Conservation (phyloP, 2,329 filamentous ascomycete genomes). For the Trichoderma aggressivum region DNA sequence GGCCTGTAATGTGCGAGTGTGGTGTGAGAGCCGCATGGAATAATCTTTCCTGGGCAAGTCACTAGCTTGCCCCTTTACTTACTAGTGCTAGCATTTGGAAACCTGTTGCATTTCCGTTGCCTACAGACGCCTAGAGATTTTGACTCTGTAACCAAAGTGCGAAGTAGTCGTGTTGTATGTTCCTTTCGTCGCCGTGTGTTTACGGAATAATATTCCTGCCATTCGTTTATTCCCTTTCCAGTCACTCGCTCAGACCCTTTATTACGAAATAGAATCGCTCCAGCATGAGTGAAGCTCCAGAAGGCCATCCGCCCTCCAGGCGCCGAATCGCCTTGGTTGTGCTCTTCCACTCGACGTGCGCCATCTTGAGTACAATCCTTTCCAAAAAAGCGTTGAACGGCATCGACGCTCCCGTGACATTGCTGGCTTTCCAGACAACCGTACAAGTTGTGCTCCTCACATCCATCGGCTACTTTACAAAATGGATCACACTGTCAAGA, state of each 20-base stretch:
- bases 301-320: not conserved
- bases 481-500: constrained; percentile 10
- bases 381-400: constrained; percentile 10
- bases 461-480: constrained; percentile 9
- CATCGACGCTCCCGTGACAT: constrained; percentile 5
- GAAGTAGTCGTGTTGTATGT: not conserved
- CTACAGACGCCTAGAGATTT: not conserved
- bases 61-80: constrained; percentile 12
- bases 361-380: constrained; percentile 11
- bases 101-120: not conserved
- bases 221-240: not conserved
- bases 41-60: not conserved
- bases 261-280: not conserved
- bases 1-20: not conserved
- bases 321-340: constrained; percentile 9
- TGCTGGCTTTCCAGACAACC: constrained; percentile 3
- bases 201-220: not conserved
- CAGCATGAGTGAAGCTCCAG: constrained; percentile 8
- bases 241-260: constrained; percentile 1
- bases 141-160: not conserved
- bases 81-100: not conserved
- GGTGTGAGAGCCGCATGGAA: not conserved
- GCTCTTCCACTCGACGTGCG: constrained; percentile 13
- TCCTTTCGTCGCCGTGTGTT: not conserved
- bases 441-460: constrained; percentile 3